These are phyloP conservation scores for Citrus maxima DNA, from an alignment of 345 rosid genomes.

Conservation along the genomic window DNA sequence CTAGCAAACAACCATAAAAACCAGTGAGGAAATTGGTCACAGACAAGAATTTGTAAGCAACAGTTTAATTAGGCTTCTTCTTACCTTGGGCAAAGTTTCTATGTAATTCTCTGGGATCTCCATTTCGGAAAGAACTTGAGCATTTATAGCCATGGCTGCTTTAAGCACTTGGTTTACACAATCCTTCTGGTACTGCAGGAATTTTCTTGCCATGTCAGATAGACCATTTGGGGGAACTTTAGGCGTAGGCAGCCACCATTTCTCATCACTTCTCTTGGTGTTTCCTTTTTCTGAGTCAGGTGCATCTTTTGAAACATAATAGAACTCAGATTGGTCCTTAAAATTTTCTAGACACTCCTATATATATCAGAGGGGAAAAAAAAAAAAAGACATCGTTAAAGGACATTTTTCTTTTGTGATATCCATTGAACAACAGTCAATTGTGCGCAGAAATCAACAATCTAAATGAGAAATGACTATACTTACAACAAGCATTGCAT, in stretches of 20 bases:
- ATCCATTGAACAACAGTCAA: background rate
- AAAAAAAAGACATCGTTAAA: background rate
- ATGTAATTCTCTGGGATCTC: slow-evolving; percentile 85
- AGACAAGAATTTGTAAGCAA: background rate
- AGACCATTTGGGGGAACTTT: slow-evolving; percentile 79
- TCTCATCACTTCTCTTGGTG: slow-evolving; percentile 61
- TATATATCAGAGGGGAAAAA: background rate
- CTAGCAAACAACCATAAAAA: slow-evolving; percentile 27
- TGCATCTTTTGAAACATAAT: slow-evolving; percentile 60
- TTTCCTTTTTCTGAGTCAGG: slow-evolving; percentile 53
- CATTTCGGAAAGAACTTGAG: slow-evolving; percentile 85
- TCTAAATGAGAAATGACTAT: background rate
- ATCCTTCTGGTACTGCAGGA: slow-evolving; percentile 76
- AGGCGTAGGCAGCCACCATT: slow-evolving; percentile 88
- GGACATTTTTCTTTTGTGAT: background rate
- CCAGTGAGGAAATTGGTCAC: slow-evolving; percentile 2
- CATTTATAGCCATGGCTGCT: slow-evolving; percentile 95
- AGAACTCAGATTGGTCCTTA: slow-evolving; percentile 66
- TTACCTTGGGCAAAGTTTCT: slow-evolving; percentile 84
- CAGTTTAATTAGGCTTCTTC: background rate
- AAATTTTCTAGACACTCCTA: slow-evolving; percentile 85
- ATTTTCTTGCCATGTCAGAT: slow-evolving; percentile 63
- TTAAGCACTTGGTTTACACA: slow-evolving; percentile 86
- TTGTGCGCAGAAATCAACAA: background rate
- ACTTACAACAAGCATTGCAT: slow-evolving; percentile 91